These are phyloP conservation scores for Paraleonurus japonicus DNA, from an alignment of 257 asterid genomes.

Conservation along the genomic window DNA sequence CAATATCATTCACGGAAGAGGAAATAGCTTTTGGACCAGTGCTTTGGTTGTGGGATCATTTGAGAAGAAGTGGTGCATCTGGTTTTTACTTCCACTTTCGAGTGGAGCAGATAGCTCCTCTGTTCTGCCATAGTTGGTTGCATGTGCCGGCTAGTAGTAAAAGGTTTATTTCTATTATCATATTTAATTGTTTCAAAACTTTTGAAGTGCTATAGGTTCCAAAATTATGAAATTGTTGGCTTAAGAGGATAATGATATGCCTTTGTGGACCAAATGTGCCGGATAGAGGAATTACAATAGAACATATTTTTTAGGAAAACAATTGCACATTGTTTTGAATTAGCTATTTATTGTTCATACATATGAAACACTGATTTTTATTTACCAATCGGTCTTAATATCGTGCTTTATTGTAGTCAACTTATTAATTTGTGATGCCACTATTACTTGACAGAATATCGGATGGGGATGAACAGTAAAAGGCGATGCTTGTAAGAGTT, in stretches of 20 bases:
- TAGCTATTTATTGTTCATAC: too few species aligned
- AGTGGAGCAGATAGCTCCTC: conserved; percentile 98
- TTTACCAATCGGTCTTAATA: not conserved
- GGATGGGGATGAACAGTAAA: conserved; percentile 84
- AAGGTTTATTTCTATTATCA: conserved; percentile 49
- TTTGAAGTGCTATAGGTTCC: conserved; percentile 2
- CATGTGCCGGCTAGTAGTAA: conserved; percentile 93
- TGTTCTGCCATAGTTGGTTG: conserved; percentile 95
- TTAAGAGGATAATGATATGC: not conserved
- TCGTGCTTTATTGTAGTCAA: conserved; percentile 1
- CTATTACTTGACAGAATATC: conserved; percentile 58
- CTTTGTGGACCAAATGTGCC: not conserved
- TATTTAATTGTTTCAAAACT: not conserved
- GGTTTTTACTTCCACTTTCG: conserved; percentile 96
- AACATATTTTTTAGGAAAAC: not conserved
- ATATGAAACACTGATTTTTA: too few species aligned
- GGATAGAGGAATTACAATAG: not conserved
- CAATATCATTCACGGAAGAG: conserved; percentile 91
- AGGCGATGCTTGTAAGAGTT: conserved; percentile 81
- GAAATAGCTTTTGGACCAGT: conserved; percentile 97
- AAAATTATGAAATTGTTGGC: not conserved
- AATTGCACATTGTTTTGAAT: too few species aligned
- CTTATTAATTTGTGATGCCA: conserved; percentile 13
- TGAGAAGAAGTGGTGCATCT: conserved; percentile 94
- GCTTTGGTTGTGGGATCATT: conserved; percentile 99